Evolutionary conservation across 345 rosid species (phyloP), one percentile per base, ranked within the genome.

Genomic region (Salix viminalis): DNA sequence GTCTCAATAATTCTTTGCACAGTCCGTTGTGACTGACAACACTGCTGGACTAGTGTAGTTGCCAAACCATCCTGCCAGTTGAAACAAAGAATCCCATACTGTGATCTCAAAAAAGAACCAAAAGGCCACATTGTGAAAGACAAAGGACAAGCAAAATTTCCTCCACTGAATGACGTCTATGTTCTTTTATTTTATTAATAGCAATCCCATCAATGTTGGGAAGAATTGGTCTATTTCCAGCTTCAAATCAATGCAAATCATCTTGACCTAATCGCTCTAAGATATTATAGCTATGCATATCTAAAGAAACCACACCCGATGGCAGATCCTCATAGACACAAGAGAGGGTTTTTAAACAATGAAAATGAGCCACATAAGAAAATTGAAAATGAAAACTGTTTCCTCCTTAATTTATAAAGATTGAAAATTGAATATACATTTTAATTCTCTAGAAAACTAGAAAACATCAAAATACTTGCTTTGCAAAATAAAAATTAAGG

Each of bases 1-100:
- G 94, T 87, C 83, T 95, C 97, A 8, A 95, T 86, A 71, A 95
- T 91, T 82, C 97, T 86, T 80, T 83, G 96, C 18, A 95, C 87
- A 2, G 87, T 82, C 62, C 69, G 75, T 71, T 87, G 94, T 37
- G 96, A 89, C 64, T 76, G 91, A 32, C 82, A 88, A 81, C 99
- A 95, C 71, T 95, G 99, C 62, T 86, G 94, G 68, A 90, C 82
- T 1, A 95, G 93, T 11, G 94, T 89, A 5, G 65, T 84, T 1
- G 94, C 86, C 87, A 95, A 86, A 64, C 90, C 99, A 69, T 91
- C 98, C 98, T 95, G 87, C 79, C 83, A 86, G 67, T 12, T 3
- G 42, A 52, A 60, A 76, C 58, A 39, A 73, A 75, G 28, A 60
- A 18, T n/a, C 9, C 41, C n/a, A 13, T 39, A 19, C 42, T 18